phyloP scores from a whole-genome alignment of 75 land plant species.

The Pseudotsuga menziesii region DNA sequence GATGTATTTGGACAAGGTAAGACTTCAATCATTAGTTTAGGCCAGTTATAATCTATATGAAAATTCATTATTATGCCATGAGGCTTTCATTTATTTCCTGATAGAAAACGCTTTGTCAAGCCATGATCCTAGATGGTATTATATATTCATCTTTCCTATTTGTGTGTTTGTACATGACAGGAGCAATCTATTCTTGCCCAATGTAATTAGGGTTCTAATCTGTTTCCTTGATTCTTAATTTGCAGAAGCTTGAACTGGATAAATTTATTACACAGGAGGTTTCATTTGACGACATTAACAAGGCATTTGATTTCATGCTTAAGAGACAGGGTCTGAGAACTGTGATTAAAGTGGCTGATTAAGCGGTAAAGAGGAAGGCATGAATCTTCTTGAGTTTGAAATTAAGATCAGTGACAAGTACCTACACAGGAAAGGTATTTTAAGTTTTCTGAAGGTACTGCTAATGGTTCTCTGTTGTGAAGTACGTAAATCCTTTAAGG shows the following conservation, averaged over 20 bases:
- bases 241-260: conserved; percentile 74
- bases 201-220: not conserved
- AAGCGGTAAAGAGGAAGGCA: too few relatives aligned
- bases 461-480: too few relatives aligned
- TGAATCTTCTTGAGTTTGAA: too few relatives aligned
- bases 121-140: conserved; percentile 13
- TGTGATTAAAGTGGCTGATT: too few relatives aligned
- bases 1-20: conserved; percentile 51
- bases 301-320: conserved; percentile 67
- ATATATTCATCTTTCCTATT: conserved; percentile 29
- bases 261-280: conserved; percentile 79
- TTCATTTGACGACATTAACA: conserved; percentile 72
- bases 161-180: too few relatives aligned
- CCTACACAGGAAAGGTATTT: too few relatives aligned
- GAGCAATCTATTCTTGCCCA: too few relatives aligned
- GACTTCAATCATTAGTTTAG: conserved; percentile 24
- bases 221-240: conserved; percentile 20
- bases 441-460: too few relatives aligned
- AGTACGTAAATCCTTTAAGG: too few relatives aligned
- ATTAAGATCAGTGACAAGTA: too few relatives aligned
- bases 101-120: not conserved
- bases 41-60: conserved; percentile 27
- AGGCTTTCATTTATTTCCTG: conserved; percentile 17
- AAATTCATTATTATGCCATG: not conserved
- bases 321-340: conserved; percentile 57